Evolutionary conservation across 768 basidiomycete species (phyloP).

Genomic region (Mycena pura): DNA sequence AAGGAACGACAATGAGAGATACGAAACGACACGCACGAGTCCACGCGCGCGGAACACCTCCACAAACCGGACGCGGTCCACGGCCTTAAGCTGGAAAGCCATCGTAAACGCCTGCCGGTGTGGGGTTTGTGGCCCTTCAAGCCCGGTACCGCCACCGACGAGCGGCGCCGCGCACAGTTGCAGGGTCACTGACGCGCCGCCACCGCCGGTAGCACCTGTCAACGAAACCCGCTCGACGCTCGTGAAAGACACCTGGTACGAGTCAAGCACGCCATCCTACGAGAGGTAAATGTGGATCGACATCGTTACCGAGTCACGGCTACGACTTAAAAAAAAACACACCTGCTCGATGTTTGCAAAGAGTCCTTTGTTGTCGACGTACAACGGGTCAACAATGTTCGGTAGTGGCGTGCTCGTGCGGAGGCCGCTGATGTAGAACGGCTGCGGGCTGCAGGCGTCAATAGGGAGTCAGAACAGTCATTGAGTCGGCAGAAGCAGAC

Average conservation of each 20-base stretch:
- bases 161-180: neutral
- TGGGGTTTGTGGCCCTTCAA: neutral
- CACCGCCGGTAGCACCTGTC: neutral
- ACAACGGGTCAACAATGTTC: slow-evolving; percentile 18
- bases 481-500: neutral
- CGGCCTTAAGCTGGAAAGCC: slow-evolving; percentile 11
- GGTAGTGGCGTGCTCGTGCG: slow-evolving; percentile 7
- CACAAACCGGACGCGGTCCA: slow-evolving; percentile 13
- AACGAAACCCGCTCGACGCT: slow-evolving; percentile 14
- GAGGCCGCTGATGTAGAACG: slow-evolving; percentile 15
- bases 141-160: slow-evolving; percentile 12
- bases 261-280: slow-evolving; percentile 10
- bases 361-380: slow-evolving; percentile 22
- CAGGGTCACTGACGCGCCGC: neutral
- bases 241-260: slow-evolving; percentile 14
- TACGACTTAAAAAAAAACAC: neutral
- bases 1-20: neutral
- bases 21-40: slow-evolving; percentile 6
- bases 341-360: slow-evolving; percentile 18
- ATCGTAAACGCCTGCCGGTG: neutral
- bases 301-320: too few species aligned
- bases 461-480: too few species aligned
- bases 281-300: neutral
- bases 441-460: slow-evolving; percentile 25
- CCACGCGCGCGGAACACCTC: slow-evolving; percentile 22